Conservation (phyloP, 2,329 filamentous ascomycete species). For the Lachnellula cervina region DNA sequence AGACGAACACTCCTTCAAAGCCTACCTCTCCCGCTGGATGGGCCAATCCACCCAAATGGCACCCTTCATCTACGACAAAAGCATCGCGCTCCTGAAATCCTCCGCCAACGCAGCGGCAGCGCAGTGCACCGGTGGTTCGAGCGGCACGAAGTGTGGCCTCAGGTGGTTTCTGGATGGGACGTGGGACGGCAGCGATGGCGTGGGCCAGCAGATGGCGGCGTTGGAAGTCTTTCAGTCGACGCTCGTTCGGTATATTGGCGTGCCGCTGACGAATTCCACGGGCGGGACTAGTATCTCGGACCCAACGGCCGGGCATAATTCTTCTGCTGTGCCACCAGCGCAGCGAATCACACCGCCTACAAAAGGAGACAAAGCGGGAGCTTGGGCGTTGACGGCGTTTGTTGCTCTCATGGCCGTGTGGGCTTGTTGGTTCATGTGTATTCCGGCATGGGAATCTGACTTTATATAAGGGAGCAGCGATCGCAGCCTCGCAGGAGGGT, state of each 20-base stretch:
- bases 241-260: constrained; percentile 42
- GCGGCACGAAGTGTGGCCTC: constrained; percentile 54
- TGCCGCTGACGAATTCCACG: constrained; percentile 42
- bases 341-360: constrained; percentile 22
- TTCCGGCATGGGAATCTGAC: neutral
- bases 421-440: constrained; percentile 14
- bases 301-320: constrained; percentile 26
- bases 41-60: constrained; percentile 60
- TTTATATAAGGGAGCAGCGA: neutral
- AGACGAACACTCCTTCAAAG: constrained; percentile 61
- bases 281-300: constrained; percentile 52
- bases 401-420: constrained; percentile 5
- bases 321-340: neutral
- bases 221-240: constrained; percentile 61
- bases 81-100: constrained; percentile 49
- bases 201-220: constrained; percentile 67
- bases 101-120: constrained; percentile 54
- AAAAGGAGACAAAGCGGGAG: constrained; percentile 35
- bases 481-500: too few species aligned
- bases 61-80: constrained; percentile 49
- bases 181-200: constrained; percentile 56
- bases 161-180: constrained; percentile 50
- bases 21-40: constrained; percentile 58
- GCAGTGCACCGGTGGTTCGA: constrained; percentile 53
- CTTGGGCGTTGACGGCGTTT: constrained; percentile 38